Percentiles rank a stretch among this genome's conserved stretches.
Evolutionary conservation across 78 protist species (phyloP).

Genomic region (Pelomyxa schiedti): DNA sequence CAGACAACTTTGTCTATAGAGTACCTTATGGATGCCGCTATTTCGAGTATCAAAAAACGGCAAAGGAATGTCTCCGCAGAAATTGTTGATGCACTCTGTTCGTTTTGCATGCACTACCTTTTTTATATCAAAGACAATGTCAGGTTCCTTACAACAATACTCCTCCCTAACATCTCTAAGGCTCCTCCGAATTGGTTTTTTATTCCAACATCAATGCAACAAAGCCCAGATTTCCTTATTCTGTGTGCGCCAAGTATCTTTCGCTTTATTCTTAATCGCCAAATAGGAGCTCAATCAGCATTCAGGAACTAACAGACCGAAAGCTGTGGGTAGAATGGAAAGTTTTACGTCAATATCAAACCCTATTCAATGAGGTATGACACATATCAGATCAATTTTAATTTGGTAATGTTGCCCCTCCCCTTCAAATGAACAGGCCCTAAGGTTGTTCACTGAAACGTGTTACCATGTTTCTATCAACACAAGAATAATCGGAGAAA

Average conservation of each 20-base stretch:
- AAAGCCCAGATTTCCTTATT: conserved; percentile 4
- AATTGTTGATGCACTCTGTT: neutral
- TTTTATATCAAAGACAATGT: neutral
- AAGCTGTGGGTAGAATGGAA: conserved; percentile 10
- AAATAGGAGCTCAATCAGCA: neutral
- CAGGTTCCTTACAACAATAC: too few relatives aligned
- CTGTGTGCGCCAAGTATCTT: neutral
- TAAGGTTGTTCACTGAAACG: neutral
- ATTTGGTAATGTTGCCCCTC: too few relatives aligned
- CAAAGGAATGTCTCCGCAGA: neutral
- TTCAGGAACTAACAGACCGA: neutral
- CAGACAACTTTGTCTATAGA: conserved; percentile 5
- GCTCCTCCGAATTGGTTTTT: neutral
- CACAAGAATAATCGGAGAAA: conserved; percentile 6
- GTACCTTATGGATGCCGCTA: neutral
- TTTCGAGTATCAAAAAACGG: neutral
- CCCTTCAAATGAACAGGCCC: too few relatives aligned
- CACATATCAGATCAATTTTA: too few relatives aligned
- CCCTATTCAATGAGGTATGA: neutral
- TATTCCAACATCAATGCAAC: neutral
- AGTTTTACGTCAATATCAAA: conserved; percentile 4
- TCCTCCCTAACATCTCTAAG: too few relatives aligned
- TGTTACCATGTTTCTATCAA: conserved; percentile 6
- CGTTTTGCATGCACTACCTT: neutral
- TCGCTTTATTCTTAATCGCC: neutral